Evolutionary conservation across 2,329 filamentous ascomycete species (phyloP).

Genomic region (Paraphoma chrysanthemicola): DNA sequence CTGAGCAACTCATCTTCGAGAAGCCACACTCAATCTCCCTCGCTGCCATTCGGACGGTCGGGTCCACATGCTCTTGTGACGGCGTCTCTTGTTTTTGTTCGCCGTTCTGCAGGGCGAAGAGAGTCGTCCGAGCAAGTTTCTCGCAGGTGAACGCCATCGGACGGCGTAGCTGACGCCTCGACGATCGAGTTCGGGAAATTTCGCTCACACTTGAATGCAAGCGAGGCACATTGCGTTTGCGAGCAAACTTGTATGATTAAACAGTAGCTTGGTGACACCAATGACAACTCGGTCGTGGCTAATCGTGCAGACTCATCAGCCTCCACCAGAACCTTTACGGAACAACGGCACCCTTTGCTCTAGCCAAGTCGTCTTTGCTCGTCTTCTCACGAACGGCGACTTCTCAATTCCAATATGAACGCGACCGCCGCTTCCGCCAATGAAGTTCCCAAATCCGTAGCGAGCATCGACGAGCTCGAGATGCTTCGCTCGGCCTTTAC

Average conservation of each 20-base stretch:
- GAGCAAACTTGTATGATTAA: not conserved
- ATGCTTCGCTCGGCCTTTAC: conserved; percentile 19
- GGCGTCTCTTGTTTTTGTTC: no score
- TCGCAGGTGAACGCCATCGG: no score
- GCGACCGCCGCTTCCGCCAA: conserved; percentile 55
- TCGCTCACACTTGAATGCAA: no score
- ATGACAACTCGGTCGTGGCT: not conserved
- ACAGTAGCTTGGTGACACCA: not conserved
- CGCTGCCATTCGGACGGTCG: no score
- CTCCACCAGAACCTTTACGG: conserved; percentile 3
- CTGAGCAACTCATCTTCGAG: no score
- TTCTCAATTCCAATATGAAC: conserved; percentile 61
- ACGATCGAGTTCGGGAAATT: no score
- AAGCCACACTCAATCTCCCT: no score
- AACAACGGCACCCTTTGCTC: conserved; percentile 14
- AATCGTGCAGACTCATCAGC: not conserved
- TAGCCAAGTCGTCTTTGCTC: conserved; percentile 22
- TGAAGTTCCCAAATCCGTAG: conserved; percentile 60
- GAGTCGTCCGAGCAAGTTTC: no score
- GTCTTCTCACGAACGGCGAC: conserved; percentile 46
- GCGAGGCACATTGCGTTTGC: no score
- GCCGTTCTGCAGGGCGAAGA: no score
- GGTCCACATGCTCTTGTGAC: no score
- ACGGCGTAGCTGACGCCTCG: no score
- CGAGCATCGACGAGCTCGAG: conserved; percentile 21